A percentile compares a stretch with the other conserved stretches of the same genome.
Evolutionary conservation across 1,284 basidiomycete genomes (phyloP).

Genomic region (Apiotrichum porosum): DNA sequence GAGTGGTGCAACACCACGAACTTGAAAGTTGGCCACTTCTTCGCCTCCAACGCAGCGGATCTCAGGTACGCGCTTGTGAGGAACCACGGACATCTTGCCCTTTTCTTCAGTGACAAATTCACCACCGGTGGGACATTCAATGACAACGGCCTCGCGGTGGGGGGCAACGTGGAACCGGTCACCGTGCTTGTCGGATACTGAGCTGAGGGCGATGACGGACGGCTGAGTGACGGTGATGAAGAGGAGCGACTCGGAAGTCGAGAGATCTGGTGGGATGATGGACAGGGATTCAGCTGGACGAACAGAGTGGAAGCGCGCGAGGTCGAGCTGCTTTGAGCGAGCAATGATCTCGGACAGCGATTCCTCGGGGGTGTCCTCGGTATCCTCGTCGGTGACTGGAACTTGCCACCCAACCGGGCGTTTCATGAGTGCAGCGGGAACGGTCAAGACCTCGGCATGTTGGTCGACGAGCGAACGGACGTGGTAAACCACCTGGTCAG

Average conservation of each 20-base stretch:
- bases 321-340: conserved; percentile 45
- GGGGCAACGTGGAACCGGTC: conserved; percentile 59
- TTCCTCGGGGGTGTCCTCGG: conserved; percentile 62
- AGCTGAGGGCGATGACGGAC: conserved; percentile 66
- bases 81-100: conserved; percentile 18
- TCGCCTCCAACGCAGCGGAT: conserved; percentile 66
- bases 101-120: conserved; percentile 26
- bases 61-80: conserved; percentile 49
- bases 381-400: conserved; percentile 39
- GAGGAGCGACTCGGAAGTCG: conserved; percentile 65
- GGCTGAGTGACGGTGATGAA: conserved; percentile 68
- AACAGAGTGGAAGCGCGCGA: conserved; percentile 42
- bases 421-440: conserved; percentile 27
- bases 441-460: conserved; percentile 17
- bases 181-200: conserved; percentile 64
- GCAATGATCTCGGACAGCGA: conserved; percentile 35
- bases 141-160: conserved; percentile 65
- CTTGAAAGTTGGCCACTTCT: conserved; percentile 61
- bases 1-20: conserved; percentile 72
- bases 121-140: conserved; percentile 69
- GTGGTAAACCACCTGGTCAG: conserved; percentile 67
- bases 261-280: conserved; percentile 50
- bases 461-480: conserved; percentile 59
- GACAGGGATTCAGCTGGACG: conserved; percentile 37
- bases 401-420: conserved; percentile 16